These are phyloP conservation scores for Avena atlantica DNA, from an alignment of 176 grass and related monocot genomes.

Conservation along the genomic window DNA sequence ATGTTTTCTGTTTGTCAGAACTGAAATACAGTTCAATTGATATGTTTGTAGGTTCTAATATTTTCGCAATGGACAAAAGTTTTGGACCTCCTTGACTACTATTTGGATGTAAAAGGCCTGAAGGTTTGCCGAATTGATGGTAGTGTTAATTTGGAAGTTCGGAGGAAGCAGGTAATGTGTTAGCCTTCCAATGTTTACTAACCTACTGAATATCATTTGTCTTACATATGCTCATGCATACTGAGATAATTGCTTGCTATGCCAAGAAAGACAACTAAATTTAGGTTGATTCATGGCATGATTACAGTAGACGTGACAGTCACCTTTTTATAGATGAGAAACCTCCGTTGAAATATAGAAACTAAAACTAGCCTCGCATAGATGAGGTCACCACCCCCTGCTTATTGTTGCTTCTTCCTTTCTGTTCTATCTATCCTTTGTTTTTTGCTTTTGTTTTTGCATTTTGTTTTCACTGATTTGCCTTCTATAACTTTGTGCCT, in stretches of 20 bases:
- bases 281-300: background rate
- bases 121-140: conserved; percentile 93
- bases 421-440: background rate
- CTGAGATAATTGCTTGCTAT: background rate
- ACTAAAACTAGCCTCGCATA: background rate
- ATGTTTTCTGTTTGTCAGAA: background rate
- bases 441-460: background rate
- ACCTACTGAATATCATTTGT: conserved; percentile 8
- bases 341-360: background rate
- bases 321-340: background rate
- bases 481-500: background rate
- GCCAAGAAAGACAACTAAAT: background rate
- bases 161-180: conserved; percentile 71
- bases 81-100: conserved; percentile 90
- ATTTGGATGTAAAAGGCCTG: conserved; percentile 68
- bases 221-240: background rate
- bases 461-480: background rate
- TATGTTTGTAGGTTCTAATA: conserved; percentile 73
- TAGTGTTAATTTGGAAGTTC: conserved; percentile 71
- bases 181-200: conserved; percentile 17
- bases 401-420: background rate
- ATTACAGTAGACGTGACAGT: background rate
- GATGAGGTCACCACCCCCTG: no score
- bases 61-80: conserved; percentile 97
- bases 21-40: conserved; percentile 32